Evolutionary conservation across 2,329 filamentous ascomycete species (phyloP).

Genomic region (Fusarium pseudograminearum): DNA sequence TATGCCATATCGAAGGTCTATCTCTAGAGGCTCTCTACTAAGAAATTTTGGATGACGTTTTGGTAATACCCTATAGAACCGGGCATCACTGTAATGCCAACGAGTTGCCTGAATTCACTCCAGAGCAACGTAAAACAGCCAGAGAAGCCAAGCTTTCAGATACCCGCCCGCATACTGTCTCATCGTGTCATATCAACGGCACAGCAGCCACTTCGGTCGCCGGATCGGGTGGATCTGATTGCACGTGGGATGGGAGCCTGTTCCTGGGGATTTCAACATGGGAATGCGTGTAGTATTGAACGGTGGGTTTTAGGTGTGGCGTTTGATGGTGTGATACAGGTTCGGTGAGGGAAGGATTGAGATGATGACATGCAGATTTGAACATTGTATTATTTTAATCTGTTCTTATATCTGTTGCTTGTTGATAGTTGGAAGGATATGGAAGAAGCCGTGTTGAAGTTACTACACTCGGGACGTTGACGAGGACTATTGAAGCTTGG

Average conservation of each 20-base stretch:
- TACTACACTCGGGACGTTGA: no score
- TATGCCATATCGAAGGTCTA: no score
- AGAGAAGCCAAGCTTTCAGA: not conserved
- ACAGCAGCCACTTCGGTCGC: conserved; percentile 36
- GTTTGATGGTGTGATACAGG: conserved; percentile 6
- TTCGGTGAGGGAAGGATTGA: conserved; percentile 10
- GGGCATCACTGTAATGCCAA: no score
- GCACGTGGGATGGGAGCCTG: conserved; percentile 35
- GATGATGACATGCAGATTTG: conserved; percentile 1
- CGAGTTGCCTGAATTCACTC: not conserved
- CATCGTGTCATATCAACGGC: conserved; percentile 12
- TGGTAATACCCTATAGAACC: no score
- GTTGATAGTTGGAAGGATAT: no score
- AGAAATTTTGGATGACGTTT: no score
- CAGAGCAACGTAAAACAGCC: not conserved
- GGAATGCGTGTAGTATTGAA: not conserved
- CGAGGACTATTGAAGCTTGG: no score
- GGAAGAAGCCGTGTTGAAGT: no score
- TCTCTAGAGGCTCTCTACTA: no score
- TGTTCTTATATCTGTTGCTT: not conserved
- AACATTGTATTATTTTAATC: not conserved
- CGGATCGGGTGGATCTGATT: conserved; percentile 31
- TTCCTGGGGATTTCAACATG: conserved; percentile 10
- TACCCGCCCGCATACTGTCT: not conserved
- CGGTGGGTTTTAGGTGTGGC: conserved; percentile 6